Evolutionary conservation across 768 basidiomycete genomes (phyloP), one percentile per base, ranked within the genome.

Genomic region (Galerina marginata): DNA sequence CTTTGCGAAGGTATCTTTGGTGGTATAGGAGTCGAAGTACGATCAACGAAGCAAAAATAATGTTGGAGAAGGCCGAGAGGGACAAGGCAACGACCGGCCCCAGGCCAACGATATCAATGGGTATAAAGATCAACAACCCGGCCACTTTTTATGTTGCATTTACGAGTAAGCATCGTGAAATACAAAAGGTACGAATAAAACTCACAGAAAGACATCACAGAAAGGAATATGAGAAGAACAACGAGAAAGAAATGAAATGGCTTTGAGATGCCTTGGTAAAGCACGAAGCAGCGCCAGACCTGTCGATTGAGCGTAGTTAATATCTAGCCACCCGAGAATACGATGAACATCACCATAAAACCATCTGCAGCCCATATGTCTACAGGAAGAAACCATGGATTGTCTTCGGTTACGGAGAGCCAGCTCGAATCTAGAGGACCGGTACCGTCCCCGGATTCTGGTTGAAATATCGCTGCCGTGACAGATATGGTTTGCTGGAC

Each of bases 21-120:
- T 23, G 15, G 39, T 54, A 20, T 9, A 54, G 7, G 40, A 54
- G 38, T 40, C 53, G 39, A 33, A 54, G 39, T 12, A 16, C 42
- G 10, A 54, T 54, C 16, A 54, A 40, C 9, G 43, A 20, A 10
- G 53, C 38, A 29, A 54, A 40, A 40, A 40, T 54, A n/a, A 54
- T 25, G 23, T 54, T 54, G 53, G 29, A 38, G 14, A 44, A 44
- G 15, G 40, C 7, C 1, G 53, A 54, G 40, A 25, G 10, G 1
- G 40, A 15, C 23, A 54, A 11, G 40, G 42, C 29, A 29, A 15
- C 25, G 14, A 44, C 29, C 29, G 29, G 29, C 7, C 29, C 29
- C 29, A 33, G 29, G 29, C 29, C 29, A 33, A 7, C 4, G 29
- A 33, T 7, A 7, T 33, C 29, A 33, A 33, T 33, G 29, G 29